Evolutionary conservation across 2,329 filamentous ascomycete genomes (phyloP), one percentile per base, ranked within the genome.

Genomic region (Calonectria henricotiae): DNA sequence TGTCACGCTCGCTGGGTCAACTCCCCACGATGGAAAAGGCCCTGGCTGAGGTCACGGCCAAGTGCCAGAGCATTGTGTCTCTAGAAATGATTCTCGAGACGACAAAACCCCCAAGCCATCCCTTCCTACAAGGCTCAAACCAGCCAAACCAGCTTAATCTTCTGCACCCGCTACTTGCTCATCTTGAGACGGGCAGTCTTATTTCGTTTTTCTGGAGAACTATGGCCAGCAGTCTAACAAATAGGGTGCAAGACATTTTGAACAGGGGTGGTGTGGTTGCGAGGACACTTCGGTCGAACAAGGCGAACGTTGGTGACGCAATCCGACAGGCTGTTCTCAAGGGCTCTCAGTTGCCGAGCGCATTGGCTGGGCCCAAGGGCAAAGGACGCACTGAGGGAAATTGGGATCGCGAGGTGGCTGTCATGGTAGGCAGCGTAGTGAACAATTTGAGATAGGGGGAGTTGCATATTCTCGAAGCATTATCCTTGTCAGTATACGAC

Each of bases 161-260:
- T 47, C 86, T 98, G 0, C 89, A 92, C 68, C 92, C 92, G 0
- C 85, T 98, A 0, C 88, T 97, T 9, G 85, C 89, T 12, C 87
- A 92, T n/a, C 89, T 99, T 8, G 96, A 98, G 82, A 98, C 95
- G 0, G 90, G 93, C 0, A 96, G 94, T 2, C 85, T 99, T 17
- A 91, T 94, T 1, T 96, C 93, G 0, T 97, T 96, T 81, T 99
- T 98, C 84, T 99, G 96, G 95, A 89, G 96, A 64, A 93, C 93
- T 9, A 89, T 98, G 77, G 96, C 96, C 0, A 90, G 93, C 0
- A 92, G 90, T 67, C 86, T 98, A 69, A 90, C 92, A 4, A 86
- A 91, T 0, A 89, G 94, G 25, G 94, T 98, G 0, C 92, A 95
- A 80, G 96, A 98, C 74, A 94, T 98, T 51, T 82, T 97, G 68